phyloP scores from a whole-genome alignment of 192 early-diverging fungal species.

The Umbelopsis isabellina region DNA sequence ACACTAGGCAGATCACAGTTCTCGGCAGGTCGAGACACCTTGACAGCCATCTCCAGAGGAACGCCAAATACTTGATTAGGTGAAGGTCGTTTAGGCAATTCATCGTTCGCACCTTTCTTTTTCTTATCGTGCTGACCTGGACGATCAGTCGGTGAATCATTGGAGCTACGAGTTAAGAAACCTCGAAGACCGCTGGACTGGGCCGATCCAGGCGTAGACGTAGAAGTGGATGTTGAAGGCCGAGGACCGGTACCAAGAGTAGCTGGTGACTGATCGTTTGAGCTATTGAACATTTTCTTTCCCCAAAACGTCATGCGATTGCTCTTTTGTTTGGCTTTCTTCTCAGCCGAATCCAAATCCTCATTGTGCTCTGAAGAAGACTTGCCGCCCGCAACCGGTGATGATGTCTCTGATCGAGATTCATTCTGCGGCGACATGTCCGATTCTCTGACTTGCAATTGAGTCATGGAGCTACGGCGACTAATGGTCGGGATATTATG shows the following conservation, averaged over 20 bases:
- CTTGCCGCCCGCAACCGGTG: conserved; percentile 4
- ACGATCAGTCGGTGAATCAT: conserved; percentile 16
- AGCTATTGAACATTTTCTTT: conserved; percentile 34
- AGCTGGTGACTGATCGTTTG: neutral
- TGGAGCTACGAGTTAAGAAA: conserved; percentile 26
- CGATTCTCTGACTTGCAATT: conserved; percentile 10
- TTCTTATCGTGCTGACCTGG: conserved; percentile 23
- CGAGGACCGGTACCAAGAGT: neutral
- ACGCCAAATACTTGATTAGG: conserved; percentile 78
- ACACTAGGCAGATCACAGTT: conserved; percentile 86
- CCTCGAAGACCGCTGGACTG: conserved; percentile 24
- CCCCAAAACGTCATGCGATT: conserved; percentile 45
- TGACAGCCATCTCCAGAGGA: conserved; percentile 78
- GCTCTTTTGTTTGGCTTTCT: conserved; percentile 32
- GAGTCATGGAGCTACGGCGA: conserved; percentile 35
- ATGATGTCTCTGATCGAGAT: conserved; percentile 5
- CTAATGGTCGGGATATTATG: neutral
- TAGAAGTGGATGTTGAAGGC: conserved; percentile 24
- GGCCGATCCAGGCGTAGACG: neutral
- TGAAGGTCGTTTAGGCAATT: conserved; percentile 5
- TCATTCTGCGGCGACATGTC: neutral
- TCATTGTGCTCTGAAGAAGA: neutral
- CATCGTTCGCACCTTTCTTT: neutral
- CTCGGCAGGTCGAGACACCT: conserved; percentile 71
- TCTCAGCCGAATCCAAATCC: conserved; percentile 14